Conservation (phyloP, 164 flowering plant genomes). For the Stephania japonica region DNA sequence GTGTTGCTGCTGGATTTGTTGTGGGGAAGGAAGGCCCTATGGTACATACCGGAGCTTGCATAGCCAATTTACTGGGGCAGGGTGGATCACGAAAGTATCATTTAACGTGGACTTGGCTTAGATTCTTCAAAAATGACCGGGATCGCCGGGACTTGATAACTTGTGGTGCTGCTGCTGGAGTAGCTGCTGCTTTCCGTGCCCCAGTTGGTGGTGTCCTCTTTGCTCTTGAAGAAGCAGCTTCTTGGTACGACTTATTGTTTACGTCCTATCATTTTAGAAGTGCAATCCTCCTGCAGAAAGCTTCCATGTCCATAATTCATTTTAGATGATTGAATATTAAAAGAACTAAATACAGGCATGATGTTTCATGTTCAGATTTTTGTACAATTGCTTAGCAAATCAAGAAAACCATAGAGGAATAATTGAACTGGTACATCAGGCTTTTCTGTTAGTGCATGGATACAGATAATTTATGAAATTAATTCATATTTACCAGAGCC, state of each 20-base stretch:
- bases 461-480: no score
- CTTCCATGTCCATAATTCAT: not conserved
- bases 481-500: not conserved
- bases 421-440: not conserved
- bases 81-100: conserved; percentile 85
- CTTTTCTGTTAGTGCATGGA: not conserved
- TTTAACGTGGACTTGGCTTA: conserved; percentile 89
- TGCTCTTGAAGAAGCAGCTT: conserved; percentile 93
- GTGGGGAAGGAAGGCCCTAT: conserved; percentile 97
- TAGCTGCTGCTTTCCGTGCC: conserved; percentile 95
- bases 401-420: not conserved
- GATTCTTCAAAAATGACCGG: conserved; percentile 84
- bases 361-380: no score
- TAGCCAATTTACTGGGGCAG: conserved; percentile 83
- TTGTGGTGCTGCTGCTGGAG: conserved; percentile 97
- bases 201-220: conserved; percentile 95
- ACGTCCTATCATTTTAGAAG: not conserved
- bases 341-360: not conserved
- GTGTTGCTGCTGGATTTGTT: conserved; percentile 86
- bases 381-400: not conserved
- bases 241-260: conserved; percentile 47
- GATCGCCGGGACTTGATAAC: conserved; percentile 90
- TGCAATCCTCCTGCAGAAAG: not conserved
- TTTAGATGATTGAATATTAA: not conserved
- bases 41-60: conserved; percentile 98